Percentiles rank a stretch among this genome's conserved stretches.
Conservation (phyloP, 1,284 basidiomycete genomes). For the Papiliotrema nemorosa region DNA sequence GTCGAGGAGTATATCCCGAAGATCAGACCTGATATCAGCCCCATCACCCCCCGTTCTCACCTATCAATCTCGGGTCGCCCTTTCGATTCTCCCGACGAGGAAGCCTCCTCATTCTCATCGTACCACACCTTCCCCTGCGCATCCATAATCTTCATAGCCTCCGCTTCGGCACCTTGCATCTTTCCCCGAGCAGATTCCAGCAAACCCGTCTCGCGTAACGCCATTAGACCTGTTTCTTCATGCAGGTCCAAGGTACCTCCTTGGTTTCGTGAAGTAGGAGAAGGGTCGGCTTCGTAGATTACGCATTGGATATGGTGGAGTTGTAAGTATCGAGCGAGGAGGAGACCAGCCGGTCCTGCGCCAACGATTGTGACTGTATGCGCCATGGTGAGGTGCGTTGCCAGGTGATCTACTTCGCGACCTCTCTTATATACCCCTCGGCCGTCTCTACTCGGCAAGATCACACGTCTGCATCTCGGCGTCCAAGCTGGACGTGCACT, state of each 20-base stretch:
- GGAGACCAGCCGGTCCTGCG: slow-evolving; percentile 50
- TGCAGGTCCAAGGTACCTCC: slow-evolving; percentile 53
- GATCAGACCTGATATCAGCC: slow-evolving; percentile 19
- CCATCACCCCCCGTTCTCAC: slow-evolving; percentile 9
- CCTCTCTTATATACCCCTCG: too few relatives aligned
- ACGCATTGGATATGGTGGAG: slow-evolving; percentile 33
- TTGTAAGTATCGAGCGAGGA: slow-evolving; percentile 48
- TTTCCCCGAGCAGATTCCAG: slow-evolving; percentile 32
- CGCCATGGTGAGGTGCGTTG: too few relatives aligned
- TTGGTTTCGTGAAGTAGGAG: slow-evolving; percentile 36
- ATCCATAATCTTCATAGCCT: slow-evolving; percentile 26
- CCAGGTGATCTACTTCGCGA: too few relatives aligned
- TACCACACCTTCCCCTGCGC: slow-evolving; percentile 42
- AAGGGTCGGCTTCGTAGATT: slow-evolving; percentile 48
- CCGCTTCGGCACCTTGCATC: slow-evolving; percentile 29
- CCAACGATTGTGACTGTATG: slow-evolving; percentile 35
- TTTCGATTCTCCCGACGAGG: neutral
- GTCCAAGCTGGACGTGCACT: too few relatives aligned
- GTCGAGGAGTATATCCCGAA: slow-evolving; percentile 33
- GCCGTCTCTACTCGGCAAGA: too few relatives aligned
- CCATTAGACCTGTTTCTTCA: slow-evolving; percentile 42
- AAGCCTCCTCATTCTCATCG: neutral
- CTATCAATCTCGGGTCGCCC: slow-evolving; percentile 32
- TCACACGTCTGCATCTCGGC: too few relatives aligned
- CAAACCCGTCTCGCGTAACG: slow-evolving; percentile 39